A percentile compares a stretch with the other conserved stretches of the same genome.
Conservation (phyloP, 2,329 filamentous ascomycete genomes). For the Colletotrichum sojae region DNA sequence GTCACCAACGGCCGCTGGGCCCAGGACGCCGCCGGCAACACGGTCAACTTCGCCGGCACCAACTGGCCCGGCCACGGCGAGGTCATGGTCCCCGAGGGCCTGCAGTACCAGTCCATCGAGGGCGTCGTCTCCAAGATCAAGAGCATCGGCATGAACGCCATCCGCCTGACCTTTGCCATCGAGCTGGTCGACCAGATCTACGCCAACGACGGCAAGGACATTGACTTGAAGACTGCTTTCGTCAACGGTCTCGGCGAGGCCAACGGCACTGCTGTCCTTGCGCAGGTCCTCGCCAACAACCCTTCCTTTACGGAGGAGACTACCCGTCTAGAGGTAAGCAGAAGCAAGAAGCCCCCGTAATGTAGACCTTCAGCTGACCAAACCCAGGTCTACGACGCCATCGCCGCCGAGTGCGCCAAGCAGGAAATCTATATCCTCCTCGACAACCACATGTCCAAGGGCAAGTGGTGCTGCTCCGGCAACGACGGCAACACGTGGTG, state of each 20-base stretch:
- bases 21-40: constrained; percentile 57
- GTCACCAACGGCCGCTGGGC: constrained; percentile 58
- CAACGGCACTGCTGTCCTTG: constrained; percentile 67
- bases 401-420: constrained; percentile 69
- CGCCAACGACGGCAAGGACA: constrained; percentile 61
- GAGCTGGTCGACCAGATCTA: constrained; percentile 75
- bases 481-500: constrained; percentile 73
- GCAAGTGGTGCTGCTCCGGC: constrained; percentile 70
- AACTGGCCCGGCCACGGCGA: constrained; percentile 76
- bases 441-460: constrained; percentile 73
- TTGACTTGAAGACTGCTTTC: constrained; percentile 62
- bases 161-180: constrained; percentile 74
- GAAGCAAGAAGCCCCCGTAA: too few relatives aligned
- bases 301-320: constrained; percentile 68
- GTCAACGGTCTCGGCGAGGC: constrained; percentile 61
- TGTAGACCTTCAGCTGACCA: background rate
- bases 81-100: constrained; percentile 75
- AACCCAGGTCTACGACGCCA: constrained; percentile 65
- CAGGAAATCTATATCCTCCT: constrained; percentile 72
- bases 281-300: constrained; percentile 69
- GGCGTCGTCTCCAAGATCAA: constrained; percentile 70
- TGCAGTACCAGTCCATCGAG: constrained; percentile 72
- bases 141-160: constrained; percentile 72
- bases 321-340: constrained; percentile 64
- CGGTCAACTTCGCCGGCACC: constrained; percentile 66